Evolutionary conservation across 2,329 filamentous ascomycete genomes (phyloP), one percentile per base, ranked within the genome.

Genomic region (Cladophialophora carrionii): DNA sequence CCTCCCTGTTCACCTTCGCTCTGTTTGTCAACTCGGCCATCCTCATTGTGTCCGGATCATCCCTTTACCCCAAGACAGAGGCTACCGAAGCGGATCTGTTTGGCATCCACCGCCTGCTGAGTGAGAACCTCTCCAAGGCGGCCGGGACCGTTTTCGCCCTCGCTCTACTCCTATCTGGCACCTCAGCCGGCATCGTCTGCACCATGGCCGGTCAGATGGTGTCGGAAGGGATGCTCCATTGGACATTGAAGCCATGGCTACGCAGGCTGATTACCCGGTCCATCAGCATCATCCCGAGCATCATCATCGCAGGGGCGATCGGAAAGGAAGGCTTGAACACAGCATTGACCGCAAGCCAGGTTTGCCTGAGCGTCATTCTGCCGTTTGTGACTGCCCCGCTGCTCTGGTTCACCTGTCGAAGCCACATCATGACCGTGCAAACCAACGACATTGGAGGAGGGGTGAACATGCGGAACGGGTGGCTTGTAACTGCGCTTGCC

Each of bases 141-240:
- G 92, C 91, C 0, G 92, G 91, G 1, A 90, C 90, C 2, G 81
- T 96, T n/a, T 96, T 96, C 69, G 91, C 91, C 0, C 81, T 96
- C 2, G 91, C 92, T 0, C 80, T 96, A 0, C 83, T 96, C 0
- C 84, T 96, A 0, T 93, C 89, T 0, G 92, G 92, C 8, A 84
- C 91, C 12, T 91, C 88, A 0, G 92, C 92, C 0, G 92, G 92
- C 5, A 91, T 96, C 41, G 71, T 72, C 32, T 96, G 92, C 78
- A 96, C 92, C 1, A 95, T 96, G 71, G 86, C 92, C 0, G 92
- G 92, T 0, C 92, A 96, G 76, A 95, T 96, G 88, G 89, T 96
- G 24, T 88, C 87, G 68, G 92, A 96, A 75, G 92, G 92, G 6
- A 90, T 92, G 66, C 76, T 96, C 52, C 86, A 87, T 54, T 92